phyloP scores from a whole-genome alignment of 2,329 filamentous ascomycete species.

The Neonectria coccinea region DNA sequence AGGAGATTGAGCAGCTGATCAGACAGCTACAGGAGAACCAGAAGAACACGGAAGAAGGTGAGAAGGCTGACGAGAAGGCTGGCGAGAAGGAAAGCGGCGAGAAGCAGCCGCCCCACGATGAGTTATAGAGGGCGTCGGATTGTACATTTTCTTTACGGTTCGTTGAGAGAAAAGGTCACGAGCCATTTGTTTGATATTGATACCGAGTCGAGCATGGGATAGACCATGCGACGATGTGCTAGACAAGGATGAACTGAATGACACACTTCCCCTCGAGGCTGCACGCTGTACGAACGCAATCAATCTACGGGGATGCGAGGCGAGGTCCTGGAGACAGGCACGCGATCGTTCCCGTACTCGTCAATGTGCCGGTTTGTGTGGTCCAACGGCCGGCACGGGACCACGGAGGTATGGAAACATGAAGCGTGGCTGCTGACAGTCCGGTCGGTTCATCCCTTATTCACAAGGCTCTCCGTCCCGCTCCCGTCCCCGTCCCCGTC shows the following conservation, averaged over 20 bases:
- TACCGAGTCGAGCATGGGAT: constrained; percentile 37
- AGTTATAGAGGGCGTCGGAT: constrained; percentile 48
- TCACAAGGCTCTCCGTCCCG: background rate
- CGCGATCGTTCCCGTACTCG: constrained; percentile 1
- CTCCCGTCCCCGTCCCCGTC: background rate
- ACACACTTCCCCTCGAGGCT: constrained; percentile 5
- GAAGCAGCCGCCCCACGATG: constrained; percentile 49
- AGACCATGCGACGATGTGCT: constrained; percentile 33
- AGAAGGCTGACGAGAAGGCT: background rate
- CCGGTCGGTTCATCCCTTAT: background rate
- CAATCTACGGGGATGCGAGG: background rate
- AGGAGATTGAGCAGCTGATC: constrained; percentile 46
- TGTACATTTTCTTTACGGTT: constrained; percentile 28
- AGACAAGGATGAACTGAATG: constrained; percentile 20
- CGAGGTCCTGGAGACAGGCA: background rate
- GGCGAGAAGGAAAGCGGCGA: constrained; percentile 24
- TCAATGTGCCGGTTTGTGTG: background rate
- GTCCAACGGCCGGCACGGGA: constrained; percentile 1
- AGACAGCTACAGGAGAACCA: constrained; percentile 41
- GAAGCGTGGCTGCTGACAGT: background rate
- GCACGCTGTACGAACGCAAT: background rate
- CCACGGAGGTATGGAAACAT: background rate
- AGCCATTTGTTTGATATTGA: constrained; percentile 38
- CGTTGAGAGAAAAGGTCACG: constrained; percentile 27
- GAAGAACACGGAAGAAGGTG: constrained; percentile 32